These are phyloP conservation scores for Thraustochytrium striatum DNA, from an alignment of 352 stramenopile species.

Conservation along the genomic window DNA sequence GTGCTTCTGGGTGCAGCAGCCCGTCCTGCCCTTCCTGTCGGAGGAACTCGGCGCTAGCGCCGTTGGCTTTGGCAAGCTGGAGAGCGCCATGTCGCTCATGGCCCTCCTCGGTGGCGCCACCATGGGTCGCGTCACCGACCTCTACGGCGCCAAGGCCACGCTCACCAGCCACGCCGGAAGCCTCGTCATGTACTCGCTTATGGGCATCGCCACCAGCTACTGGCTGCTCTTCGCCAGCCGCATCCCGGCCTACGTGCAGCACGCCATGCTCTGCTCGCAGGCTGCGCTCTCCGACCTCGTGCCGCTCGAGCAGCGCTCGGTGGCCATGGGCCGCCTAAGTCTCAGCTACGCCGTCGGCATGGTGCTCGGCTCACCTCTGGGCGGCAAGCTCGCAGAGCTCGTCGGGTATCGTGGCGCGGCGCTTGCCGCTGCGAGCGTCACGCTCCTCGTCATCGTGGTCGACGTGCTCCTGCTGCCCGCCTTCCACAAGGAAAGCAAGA, in stretches of 20 bases:
- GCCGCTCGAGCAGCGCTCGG: constrained; percentile 10
- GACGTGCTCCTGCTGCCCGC: neutral
- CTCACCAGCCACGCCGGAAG: constrained; percentile 2
- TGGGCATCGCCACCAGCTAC: constrained; percentile 16
- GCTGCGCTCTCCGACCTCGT: constrained; percentile 39
- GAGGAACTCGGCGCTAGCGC: constrained; percentile 42
- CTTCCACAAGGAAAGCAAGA: neutral
- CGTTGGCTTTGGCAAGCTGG: constrained; percentile 43
- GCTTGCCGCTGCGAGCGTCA: constrained; percentile 17
- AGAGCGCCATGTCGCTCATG: constrained; percentile 49
- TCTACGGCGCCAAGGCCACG: constrained; percentile 17
- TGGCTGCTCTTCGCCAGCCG: constrained; percentile 42
- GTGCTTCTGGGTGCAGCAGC: constrained; percentile 50
- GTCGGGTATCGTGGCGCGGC: constrained; percentile 29
- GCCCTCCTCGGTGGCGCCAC: constrained; percentile 48
- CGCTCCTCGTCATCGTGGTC: neutral
- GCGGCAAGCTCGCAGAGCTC: constrained; percentile 13
- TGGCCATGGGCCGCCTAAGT: constrained; percentile 51
- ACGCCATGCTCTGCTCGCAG: constrained; percentile 51
- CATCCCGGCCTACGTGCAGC: constrained; percentile 47
- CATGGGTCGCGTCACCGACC: constrained; percentile 49
- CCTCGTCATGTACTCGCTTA: constrained; percentile 48
- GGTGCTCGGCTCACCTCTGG: constrained; percentile 49
- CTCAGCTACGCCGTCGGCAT: constrained; percentile 51
- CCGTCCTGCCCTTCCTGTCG: constrained; percentile 50